Percentiles rank a stretch among this genome's conserved stretches.
Conservation (phyloP, 192 early-diverging fungal species). For the Entomortierella parvispora region DNA sequence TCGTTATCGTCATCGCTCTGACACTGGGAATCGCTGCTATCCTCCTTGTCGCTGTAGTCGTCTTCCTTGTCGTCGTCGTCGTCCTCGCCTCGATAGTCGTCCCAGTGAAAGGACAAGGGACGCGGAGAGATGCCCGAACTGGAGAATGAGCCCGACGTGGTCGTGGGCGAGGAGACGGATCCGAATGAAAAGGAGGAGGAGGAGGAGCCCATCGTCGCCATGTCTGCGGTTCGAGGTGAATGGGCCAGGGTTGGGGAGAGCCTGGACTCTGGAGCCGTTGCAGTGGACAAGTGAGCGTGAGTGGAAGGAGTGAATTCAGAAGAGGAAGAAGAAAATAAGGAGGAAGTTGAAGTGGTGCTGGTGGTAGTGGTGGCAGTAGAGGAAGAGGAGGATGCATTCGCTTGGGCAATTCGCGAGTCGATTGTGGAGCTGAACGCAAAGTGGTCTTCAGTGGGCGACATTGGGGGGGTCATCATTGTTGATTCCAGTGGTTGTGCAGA, state of each 20-base stretch:
- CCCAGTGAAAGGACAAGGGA: constrained; percentile 45
- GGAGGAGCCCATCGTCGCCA: background rate
- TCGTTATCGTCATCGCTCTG: background rate
- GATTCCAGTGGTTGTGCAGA: constrained; percentile 7
- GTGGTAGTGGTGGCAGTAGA: no score
- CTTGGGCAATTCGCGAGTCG: constrained; percentile 17
- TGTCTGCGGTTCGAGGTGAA: constrained; percentile 7
- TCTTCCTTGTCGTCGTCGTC: constrained; percentile 22
- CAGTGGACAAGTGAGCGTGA: background rate
- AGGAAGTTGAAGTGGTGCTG: background rate
- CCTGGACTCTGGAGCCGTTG: background rate
- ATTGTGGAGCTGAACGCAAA: constrained; percentile 32
- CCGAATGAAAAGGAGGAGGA: constrained; percentile 6
- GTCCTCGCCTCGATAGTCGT: constrained; percentile 22
- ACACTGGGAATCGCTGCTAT: background rate
- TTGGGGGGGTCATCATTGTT: constrained; percentile 44
- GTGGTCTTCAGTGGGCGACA: constrained; percentile 44
- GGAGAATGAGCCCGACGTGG: background rate
- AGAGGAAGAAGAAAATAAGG: constrained; percentile 5
- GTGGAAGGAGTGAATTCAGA: background rate
- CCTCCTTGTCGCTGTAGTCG: constrained; percentile 1
- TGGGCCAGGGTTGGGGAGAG: background rate
- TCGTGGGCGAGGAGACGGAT: constrained; percentile 3
- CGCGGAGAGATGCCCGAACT: constrained; percentile 13
- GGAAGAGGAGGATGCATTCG: no score